Evolutionary conservation across 345 rosid species (phyloP), one percentile per base, ranked within the genome.

Genomic region (Lepidium aucheri): DNA sequence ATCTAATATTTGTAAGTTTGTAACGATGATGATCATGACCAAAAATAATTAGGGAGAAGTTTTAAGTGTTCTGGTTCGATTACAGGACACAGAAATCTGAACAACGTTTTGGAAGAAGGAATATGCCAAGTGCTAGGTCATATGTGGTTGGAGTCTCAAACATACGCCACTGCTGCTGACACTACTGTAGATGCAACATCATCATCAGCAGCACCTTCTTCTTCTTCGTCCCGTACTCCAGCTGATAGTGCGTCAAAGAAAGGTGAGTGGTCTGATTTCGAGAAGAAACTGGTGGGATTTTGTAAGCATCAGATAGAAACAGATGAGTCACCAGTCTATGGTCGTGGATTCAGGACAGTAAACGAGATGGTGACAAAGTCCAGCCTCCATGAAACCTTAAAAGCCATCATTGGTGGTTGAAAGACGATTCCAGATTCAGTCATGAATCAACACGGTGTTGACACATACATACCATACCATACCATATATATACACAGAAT

Each of bases 101-200:
- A 76, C 24, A 85, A 84, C 4, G 86, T 86, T 40, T 79, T 88
- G 13, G 99, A 94, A 78, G 97, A 90, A 81, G 99, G 99, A 22
- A 77, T 94, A 65, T 94, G 99, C 60, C 99, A 90, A 78, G 95
- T 94, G 55, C 28, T 94, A 32, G 97, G 86, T 16, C 93, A 90
- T 79, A 78, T 84, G 95, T 94, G 99, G 99, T 74, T 94, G 50
- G 86, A 82, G 35, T 60, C 83, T 0, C 78, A 88, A 81, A 86
- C 79, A 6, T 74, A 67, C 52, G 42, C 58, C 22, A 0, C 57
- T n/a, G 50, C 0, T 32, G 62, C 0, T 32, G 62, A 61, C 43
- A 28, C 40, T 0, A 12, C 17, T 9, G 40, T 6, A 20, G 68
- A 7, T 36, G 17, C 58, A 46, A 6, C 65, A 1, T 28, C 58